Evolutionary conservation across 352 stramenopile genomes (phyloP).

Genomic region (Pythium folliculosum): DNA sequence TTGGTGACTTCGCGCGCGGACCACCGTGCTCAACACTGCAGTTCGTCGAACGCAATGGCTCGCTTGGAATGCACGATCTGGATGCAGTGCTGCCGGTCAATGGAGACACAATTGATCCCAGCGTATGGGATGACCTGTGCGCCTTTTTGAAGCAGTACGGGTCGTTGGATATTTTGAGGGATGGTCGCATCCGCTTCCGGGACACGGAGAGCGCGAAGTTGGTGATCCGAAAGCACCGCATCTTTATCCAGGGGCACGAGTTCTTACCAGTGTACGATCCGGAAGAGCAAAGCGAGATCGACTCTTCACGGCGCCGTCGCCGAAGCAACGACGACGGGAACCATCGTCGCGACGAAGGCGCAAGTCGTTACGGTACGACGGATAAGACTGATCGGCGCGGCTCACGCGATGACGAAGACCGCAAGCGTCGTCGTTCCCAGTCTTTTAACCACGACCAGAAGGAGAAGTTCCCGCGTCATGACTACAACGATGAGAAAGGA

Average conservation of each 20-base stretch:
- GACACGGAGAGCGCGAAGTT: constrained; percentile 56
- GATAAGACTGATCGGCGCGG: constrained; percentile 13
- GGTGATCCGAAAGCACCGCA: constrained; percentile 51
- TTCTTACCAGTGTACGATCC: constrained; percentile 73
- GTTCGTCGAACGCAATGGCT: constrained; percentile 58
- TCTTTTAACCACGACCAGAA: constrained; percentile 15
- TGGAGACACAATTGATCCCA: constrained; percentile 40
- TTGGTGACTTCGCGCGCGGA: constrained; percentile 71
- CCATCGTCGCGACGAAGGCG: constrained; percentile 1
- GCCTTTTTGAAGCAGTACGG: constrained; percentile 51
- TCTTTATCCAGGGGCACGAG: constrained; percentile 47
- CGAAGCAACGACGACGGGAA: constrained; percentile 18
- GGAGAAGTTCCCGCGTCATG: constrained; percentile 17
- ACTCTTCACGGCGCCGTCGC: constrained; percentile 35
- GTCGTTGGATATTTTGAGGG: constrained; percentile 38
- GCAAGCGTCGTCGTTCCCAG: constrained; percentile 21
- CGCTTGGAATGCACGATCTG: constrained; percentile 36
- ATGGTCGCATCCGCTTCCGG: constrained; percentile 58
- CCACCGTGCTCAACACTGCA: constrained; percentile 60
- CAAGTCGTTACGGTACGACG: constrained; percentile 4
- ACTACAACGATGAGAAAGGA: not conserved
- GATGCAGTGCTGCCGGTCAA: constrained; percentile 50
- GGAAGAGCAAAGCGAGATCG: constrained; percentile 59
- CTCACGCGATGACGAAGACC: constrained; percentile 14
- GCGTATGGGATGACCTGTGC: constrained; percentile 53